Base-by-base conservation (phyloP, 768 basidiomycete genomes). In the Jaapia argillacea region DNA sequence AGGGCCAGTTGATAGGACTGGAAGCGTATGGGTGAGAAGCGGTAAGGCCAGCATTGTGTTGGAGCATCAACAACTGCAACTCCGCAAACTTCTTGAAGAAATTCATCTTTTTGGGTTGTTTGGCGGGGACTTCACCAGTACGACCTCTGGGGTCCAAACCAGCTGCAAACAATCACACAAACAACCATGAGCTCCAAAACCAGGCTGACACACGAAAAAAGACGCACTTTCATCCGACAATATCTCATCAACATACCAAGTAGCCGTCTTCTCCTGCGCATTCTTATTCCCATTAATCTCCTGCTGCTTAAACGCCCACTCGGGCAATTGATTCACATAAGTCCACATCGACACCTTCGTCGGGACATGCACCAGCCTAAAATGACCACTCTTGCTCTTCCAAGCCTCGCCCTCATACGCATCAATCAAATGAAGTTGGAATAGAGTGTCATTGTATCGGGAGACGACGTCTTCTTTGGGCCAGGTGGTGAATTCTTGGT, bases 211-310 rank as follows among this genome's bases (percentile, higher is more conserved):
- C 20, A 39, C n/a, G 41, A n/a, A 36, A 13, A 4, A 13, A 0
- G 39, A 63, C 84, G 58, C 50, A 90, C 89, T 65, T 44, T 79
- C 82, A 49, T 79, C 81, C 26, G 68, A 63, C 10, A 94, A 61
- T 45, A 99, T 81, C 22, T 86, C 77, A 48, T 98, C 83, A 13
- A 85, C 81, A 59, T 75, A 89, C 96, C 96, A 99, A 13, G 79
- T 79, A 2, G 87, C 85, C 12, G 77, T 77, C 57, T 78, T 82
- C 44, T 96, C 96, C 5, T 69, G 60, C 4, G 84, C 68, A 46
- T 86, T 92, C 69, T 97, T 99, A 66, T 96, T 92, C 0, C 96
- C 96, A 54, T 99, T 99, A 49, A 99, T 77, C 58, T 98, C 96
- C 57, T 98, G 92, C 59, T 98, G 94, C 58, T 85, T 86, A 71